Conservation (phyloP, 1,139 yeast genomes). For the Arxiozyma slooffiae region DNA sequence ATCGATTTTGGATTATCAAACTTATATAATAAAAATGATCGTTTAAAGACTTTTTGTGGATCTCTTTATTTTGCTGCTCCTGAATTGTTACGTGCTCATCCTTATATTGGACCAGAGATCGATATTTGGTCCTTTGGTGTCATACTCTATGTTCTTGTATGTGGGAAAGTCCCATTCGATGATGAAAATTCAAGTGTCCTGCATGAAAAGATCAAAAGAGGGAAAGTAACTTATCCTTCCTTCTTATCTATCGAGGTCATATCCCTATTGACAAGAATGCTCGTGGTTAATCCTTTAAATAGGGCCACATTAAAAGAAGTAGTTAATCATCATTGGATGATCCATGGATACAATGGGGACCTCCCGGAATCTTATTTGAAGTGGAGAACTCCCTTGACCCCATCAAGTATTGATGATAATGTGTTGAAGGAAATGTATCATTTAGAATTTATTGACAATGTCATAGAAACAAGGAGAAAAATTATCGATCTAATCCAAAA, state of each 20-base stretch:
- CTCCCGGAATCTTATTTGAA: conserved; percentile 66
- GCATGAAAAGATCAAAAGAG: conserved; percentile 88
- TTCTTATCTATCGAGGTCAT: conserved; percentile 70
- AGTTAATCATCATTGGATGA: conserved; percentile 87
- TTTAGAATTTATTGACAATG: conserved; percentile 64
- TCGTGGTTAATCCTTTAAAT: conserved; percentile 74
- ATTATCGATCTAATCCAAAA: conserved; percentile 52
- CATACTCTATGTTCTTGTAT: conserved; percentile 81
- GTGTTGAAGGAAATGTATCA: conserved; percentile 70
- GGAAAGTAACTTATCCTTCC: conserved; percentile 81
- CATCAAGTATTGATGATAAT: conserved; percentile 47
- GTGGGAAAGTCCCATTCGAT: conserved; percentile 98
- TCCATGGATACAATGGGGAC: conserved; percentile 71
- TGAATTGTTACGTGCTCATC: conserved; percentile 80
- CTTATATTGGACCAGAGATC: conserved; percentile 92
- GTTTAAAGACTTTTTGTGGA: conserved; percentile 89
- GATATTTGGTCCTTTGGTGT: conserved; percentile 98
- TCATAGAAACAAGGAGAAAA: conserved; percentile 46
- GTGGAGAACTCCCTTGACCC: conserved; percentile 60
- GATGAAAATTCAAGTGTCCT: conserved; percentile 85
- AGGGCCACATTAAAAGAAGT: conserved; percentile 76
- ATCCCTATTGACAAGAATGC: conserved; percentile 71
- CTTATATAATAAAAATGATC: conserved; percentile 57
- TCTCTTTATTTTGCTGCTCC: conserved; percentile 97
- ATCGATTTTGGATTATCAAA: conserved; percentile 94